phyloP scores from a whole-genome alignment of 2,329 filamentous ascomycete species.

The Trichoderma atrobrunneum region DNA sequence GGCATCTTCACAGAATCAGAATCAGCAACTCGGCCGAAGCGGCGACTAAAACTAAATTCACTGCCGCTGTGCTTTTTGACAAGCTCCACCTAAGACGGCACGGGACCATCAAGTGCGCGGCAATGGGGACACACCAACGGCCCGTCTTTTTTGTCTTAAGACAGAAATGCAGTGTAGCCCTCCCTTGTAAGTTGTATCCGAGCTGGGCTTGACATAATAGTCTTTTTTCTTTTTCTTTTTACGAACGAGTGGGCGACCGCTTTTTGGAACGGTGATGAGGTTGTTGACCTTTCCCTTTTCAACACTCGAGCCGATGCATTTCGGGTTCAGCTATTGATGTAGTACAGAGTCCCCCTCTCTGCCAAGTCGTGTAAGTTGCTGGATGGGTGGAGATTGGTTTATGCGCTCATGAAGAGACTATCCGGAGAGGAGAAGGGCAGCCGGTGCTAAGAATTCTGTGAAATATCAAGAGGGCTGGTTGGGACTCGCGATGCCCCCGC shows the following conservation, averaged over 20 bases:
- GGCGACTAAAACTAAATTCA: background rate
- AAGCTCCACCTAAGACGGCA: constrained; percentile 1
- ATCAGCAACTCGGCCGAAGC: constrained; percentile 7
- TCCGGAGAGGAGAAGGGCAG: background rate
- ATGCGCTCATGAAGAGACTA: background rate
- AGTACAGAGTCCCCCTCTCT: background rate
- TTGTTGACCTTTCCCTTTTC: background rate
- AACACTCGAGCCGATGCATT: background rate
- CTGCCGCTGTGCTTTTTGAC: background rate
- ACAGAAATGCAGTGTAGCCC: background rate
- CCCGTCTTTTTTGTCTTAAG: background rate
- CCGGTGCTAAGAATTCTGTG: background rate
- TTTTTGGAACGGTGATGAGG: background rate
- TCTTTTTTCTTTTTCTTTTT: background rate
- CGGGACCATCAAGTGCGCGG: background rate
- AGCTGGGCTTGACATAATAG: background rate
- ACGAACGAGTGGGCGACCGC: background rate
- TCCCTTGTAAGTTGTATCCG: background rate
- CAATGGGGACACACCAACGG: background rate
- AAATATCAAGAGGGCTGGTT: background rate
- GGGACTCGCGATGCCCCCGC: background rate
- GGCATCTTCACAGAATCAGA: background rate
- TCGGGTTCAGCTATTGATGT: background rate
- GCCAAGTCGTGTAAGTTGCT: background rate
- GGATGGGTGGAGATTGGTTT: constrained; percentile 8